Percentiles rank a stretch among this genome's conserved stretches.
Evolutionary conservation across 305 asterid species (phyloP).

Genomic region (Caryopteris hybrid): DNA sequence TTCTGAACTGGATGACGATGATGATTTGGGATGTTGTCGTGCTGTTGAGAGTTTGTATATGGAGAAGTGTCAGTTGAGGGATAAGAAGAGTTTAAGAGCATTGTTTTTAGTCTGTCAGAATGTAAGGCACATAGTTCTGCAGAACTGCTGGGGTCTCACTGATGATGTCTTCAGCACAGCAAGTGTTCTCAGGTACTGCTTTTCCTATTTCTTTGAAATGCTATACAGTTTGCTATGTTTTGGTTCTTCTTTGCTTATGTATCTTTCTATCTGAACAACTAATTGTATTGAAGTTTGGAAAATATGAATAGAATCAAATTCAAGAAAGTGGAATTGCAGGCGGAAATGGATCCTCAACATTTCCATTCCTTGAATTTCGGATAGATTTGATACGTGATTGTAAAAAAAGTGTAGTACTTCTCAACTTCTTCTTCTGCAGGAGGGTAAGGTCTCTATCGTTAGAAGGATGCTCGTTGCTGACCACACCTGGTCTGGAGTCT

Average conservation of each 20-base stretch:
- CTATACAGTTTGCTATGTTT: no score
- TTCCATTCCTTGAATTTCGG: no score
- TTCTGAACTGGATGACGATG: constrained; percentile 22
- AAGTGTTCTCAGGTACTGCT: constrained; percentile 53
- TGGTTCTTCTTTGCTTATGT: no score
- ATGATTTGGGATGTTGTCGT: constrained; percentile 45
- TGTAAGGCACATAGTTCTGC: constrained; percentile 36
- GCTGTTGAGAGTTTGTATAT: constrained; percentile 50
- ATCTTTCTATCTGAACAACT: no score
- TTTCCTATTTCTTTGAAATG: no score
- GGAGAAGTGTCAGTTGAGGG: constrained; percentile 72
- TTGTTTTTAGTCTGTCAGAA: constrained; percentile 55
- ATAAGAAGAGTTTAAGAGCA: constrained; percentile 45
- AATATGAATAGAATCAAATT: no score
- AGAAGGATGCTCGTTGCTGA: constrained; percentile 74
- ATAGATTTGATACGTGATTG: no score
- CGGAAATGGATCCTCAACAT: no score
- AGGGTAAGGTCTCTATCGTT: constrained; percentile 43
- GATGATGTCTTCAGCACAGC: constrained; percentile 56
- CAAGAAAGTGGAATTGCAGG: no score
- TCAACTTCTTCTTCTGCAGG: no score
- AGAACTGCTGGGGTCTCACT: constrained; percentile 67
- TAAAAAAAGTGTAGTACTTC: no score
- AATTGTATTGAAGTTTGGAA: no score
- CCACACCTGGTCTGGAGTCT: constrained; percentile 60